Base-by-base conservation (phyloP, 2,329 filamentous ascomycete genomes). In the Penicillium expansum region DNA sequence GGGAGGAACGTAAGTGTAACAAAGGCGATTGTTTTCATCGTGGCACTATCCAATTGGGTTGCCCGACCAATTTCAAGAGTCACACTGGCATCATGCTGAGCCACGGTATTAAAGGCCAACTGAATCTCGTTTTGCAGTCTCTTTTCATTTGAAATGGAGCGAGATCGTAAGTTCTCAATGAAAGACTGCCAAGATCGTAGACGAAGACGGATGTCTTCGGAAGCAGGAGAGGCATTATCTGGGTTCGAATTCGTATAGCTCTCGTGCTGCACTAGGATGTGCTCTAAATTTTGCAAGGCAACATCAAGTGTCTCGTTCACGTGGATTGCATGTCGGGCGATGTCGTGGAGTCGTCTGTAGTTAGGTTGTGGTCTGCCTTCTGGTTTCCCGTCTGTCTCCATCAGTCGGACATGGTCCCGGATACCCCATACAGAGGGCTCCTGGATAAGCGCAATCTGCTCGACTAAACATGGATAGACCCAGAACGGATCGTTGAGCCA, bases 1-100 rank as follows among this genome's bases (percentile, higher is more conserved):
- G 82, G 82, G 0, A 84, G 65, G 38, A 84, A 84, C 0, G 71
- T 66, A 7, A 82, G 62, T 0, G 80, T 81, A 0, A 82, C 67
- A 16, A 81, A 73, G 0, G 80, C 76, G 43, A 84, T 73, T 0
- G 78, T 79, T 64, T 78, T 80, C 80, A 83, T 83, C 0, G 80
- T 76, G 0, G 77, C 71, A 58, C 80, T 82, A 50, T 84, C 82
- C n/a, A 48, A 50, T 30, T 62, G 60, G 18, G 64, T 62, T 5
- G 66, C 67, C 5, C 57, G 53, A 38, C 64, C 58, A 2, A 81
- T 64, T 27, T 66, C 52, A n/a, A 68, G 62, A 1, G 55, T 57
- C 6, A 57, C 48, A 5, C 52, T 48, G 13, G 65, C 63, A 48
- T 71, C 67, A 51, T 63, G 58, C 54, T 71, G 69, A 18, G 71